Evolutionary conservation across 371 early-diverging fungal genomes (phyloP), one percentile per base, ranked within the genome.

Genomic region (Apophysomyces sp.): DNA sequence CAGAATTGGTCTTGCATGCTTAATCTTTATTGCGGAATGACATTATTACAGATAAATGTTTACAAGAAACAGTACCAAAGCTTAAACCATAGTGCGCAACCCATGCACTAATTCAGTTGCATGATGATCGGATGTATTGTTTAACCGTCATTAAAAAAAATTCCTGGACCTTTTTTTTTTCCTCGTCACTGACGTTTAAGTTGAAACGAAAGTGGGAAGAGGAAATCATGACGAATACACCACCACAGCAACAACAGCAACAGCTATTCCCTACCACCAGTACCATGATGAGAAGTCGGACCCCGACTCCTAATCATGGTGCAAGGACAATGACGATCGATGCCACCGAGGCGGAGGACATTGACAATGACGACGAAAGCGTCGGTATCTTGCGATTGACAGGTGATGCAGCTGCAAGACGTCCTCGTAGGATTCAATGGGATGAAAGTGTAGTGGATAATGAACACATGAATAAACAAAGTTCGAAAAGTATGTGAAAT

Each of bases 381-480:
- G 61, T 80, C 3, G 86, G 86, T 32, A 74, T 86, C 2, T 65
- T 86, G 15, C 73, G 83, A 4, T 65, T 86, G 11, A 68, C 69
- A 18, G 86, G 86, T n/a, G 85, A 84, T 40, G 68, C 78, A 63
- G 58, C 62, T 27, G 55, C 74, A 15, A 62, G 77, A 61, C 60
- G 79, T 18, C 76, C 73, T 15, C 70, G 80, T 61, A 74, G 78
- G 11, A 89, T 95, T 56, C 87, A 84, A 53, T 96, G 96, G 95
- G 89, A 88, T 52, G 88, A 86, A 31, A 84, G 74, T 51, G 94
- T 93, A 0, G 81, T 95, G 28, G 95, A 96, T 69, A 95, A 96
- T 71, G 96, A 96, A 69, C 83, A 87, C 29, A 69, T 94, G 81
- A 81, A 83, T 49, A 86, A 80, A 66, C 96, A 95, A 72, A 93